These are phyloP conservation scores for Phlyctochytrium bullatum DNA, from an alignment of 192 early-diverging fungal genomes.

Conservation along the genomic window DNA sequence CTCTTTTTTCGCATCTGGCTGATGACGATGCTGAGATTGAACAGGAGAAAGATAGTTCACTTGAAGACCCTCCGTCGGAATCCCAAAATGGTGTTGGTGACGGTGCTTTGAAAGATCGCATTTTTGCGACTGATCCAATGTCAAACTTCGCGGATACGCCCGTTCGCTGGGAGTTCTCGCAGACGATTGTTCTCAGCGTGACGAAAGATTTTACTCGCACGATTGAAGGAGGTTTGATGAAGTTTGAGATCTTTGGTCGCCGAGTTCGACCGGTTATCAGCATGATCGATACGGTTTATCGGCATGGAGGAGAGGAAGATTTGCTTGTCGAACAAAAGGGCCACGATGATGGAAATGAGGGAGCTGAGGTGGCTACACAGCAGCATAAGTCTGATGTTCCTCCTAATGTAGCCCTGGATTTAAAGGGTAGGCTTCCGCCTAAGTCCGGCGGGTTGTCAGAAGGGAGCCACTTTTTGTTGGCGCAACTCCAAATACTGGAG, in stretches of 20 bases:
- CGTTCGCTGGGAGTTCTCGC: slow-evolving; percentile 51
- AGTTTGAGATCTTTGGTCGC: slow-evolving; percentile 39
- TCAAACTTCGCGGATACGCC: slow-evolving; percentile 50
- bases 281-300: slow-evolving; percentile 26
- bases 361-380: not conserved
- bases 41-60: not conserved
- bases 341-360: not conserved
- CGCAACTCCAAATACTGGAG: slow-evolving; percentile 38
- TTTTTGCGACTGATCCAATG: slow-evolving; percentile 60
- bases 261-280: slow-evolving; percentile 1
- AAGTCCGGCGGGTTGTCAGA: not conserved
- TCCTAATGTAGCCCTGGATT: not conserved
- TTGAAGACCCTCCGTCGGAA: not conserved
- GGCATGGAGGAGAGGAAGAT: not conserved
- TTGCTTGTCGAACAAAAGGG: too few relatives aligned
- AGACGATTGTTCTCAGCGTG: slow-evolving; percentile 31
- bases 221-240: slow-evolving; percentile 21
- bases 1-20: not conserved
- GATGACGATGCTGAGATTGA: not conserved
- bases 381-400: too few relatives aligned
- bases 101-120: slow-evolving; percentile 16
- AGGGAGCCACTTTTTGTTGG: slow-evolving; percentile 24
- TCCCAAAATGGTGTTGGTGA: too few relatives aligned
- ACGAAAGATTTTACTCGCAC: slow-evolving; percentile 21
- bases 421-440: too few relatives aligned